phyloP scores from a whole-genome alignment of 805 yeast species.

The Candida vaughaniae region DNA sequence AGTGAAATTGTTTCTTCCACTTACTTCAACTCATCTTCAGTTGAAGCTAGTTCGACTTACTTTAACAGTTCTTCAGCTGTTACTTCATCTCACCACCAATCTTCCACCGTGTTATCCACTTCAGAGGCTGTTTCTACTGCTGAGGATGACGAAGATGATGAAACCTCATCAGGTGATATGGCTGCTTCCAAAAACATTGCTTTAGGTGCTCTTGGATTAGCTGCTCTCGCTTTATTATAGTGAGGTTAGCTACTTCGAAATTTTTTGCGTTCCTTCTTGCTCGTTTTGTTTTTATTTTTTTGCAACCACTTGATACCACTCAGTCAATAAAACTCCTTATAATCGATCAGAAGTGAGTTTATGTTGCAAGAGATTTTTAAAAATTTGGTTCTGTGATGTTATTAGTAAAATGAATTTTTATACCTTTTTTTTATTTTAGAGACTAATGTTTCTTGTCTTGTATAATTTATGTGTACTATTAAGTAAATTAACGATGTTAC shows the following conservation, averaged over 20 bases:
- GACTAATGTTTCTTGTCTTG: constrained; percentile 3
- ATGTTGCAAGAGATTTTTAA: neutral
- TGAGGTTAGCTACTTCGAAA: constrained; percentile 1
- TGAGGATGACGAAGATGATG: constrained; percentile 9
- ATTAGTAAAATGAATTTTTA: constrained; percentile 4
- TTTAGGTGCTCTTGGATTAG: constrained; percentile 23
- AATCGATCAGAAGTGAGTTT: neutral
- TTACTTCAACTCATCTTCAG: constrained; percentile 12
- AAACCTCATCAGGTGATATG: constrained; percentile 11
- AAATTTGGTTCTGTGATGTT: constrained; percentile 12
- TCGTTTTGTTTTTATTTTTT: neutral
- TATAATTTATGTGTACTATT: constrained; percentile 13
- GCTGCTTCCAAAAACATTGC: constrained; percentile 16
- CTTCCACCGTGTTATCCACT: constrained; percentile 11
- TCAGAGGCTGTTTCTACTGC: constrained; percentile 15
- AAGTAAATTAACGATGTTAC: neutral
- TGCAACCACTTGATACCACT: neutral
- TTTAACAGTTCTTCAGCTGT: constrained; percentile 8
- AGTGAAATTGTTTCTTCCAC: constrained; percentile 8
- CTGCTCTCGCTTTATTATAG: constrained; percentile 25
- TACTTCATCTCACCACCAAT: constrained; percentile 3
- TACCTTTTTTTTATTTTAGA: constrained; percentile 6
- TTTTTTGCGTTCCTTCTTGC: neutral
- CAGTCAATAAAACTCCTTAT: neutral
- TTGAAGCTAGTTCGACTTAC: constrained; percentile 5